Percentiles rank a stretch among this genome's conserved stretches.
These are phyloP conservation scores for Chaetoceros muelleri DNA, from an alignment of 108 stramenopile species.

Conservation along the genomic window DNA sequence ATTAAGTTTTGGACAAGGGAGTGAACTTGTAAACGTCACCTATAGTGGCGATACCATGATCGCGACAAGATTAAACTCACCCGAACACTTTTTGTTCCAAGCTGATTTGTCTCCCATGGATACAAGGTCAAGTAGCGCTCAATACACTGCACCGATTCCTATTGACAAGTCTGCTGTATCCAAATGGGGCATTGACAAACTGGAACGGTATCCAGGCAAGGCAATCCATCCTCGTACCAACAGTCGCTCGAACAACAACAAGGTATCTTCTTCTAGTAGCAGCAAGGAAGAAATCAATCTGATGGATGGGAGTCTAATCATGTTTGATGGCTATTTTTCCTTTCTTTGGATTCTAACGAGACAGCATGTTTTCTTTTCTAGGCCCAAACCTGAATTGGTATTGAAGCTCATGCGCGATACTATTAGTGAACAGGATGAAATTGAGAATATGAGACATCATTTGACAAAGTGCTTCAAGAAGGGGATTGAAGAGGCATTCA, in stretches of 20 bases:
- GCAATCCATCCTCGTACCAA: not conserved
- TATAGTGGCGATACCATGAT: constrained; percentile 1
- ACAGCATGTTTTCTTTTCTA: constrained; percentile 1
- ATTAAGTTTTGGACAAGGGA: not conserved
- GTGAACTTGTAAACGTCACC: not conserved
- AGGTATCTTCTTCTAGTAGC: too few relatives aligned
- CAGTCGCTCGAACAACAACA: not conserved
- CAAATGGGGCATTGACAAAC: constrained; percentile 1
- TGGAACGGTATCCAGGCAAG: not conserved
- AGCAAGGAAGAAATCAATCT: not conserved
- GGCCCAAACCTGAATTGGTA: not conserved
- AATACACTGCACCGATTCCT: not conserved
- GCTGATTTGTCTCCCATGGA: not conserved
- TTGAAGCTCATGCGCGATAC: not conserved
- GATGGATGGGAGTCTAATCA: not conserved
- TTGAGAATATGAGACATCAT: not conserved
- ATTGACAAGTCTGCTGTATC: not conserved
- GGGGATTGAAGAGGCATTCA: not conserved
- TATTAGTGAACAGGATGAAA: not conserved
- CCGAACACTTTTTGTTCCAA: not conserved
- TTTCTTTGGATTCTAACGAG: not conserved
- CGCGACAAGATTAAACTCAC: not conserved
- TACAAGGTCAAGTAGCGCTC: not conserved
- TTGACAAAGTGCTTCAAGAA: not conserved
- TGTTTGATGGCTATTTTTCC: constrained; percentile 2